phyloP scores from a whole-genome alignment of 2,329 filamentous ascomycete genomes.

The Aspergillus ruber region DNA sequence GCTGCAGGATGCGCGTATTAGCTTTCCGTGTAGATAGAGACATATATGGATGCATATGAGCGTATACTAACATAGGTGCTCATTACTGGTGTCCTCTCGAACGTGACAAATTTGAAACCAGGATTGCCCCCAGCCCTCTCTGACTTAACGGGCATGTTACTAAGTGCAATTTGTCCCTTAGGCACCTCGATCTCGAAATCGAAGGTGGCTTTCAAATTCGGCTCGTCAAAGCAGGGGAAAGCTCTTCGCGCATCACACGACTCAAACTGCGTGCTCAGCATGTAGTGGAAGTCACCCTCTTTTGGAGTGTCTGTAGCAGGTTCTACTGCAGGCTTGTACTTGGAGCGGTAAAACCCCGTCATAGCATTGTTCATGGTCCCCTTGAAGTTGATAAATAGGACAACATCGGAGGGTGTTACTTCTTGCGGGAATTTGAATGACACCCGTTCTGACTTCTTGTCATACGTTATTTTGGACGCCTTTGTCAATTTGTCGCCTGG shows the following conservation, averaged over 20 bases:
- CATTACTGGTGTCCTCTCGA: conserved; percentile 83
- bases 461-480: conserved; percentile 66
- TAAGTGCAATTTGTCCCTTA: conserved; percentile 77
- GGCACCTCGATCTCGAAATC: conserved; percentile 91
- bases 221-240: conserved; percentile 97
- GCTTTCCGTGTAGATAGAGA: neutral
- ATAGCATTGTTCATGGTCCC: conserved; percentile 84
- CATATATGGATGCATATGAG: neutral
- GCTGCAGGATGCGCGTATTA: conserved; percentile 38
- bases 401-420: conserved; percentile 61
- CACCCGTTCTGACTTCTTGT: conserved; percentile 76
- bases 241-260: conserved; percentile 89
- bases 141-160: conserved; percentile 89
- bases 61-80: conserved; percentile 62
- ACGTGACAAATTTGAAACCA: conserved; percentile 61
- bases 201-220: conserved; percentile 92
- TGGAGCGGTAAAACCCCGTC: conserved; percentile 88
- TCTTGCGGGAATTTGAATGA: conserved; percentile 70
- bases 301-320: conserved; percentile 71
- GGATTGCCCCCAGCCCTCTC: conserved; percentile 62
- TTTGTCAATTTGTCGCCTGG: conserved; percentile 31
- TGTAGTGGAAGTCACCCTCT: conserved; percentile 59
- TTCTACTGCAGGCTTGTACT: conserved; percentile 75
- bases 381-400: conserved; percentile 66
- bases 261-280: conserved; percentile 97